Percentiles rank a stretch among this genome's conserved stretches.
These are phyloP conservation scores for Madurella mycetomatis DNA, from an alignment of 2,329 filamentous ascomycete genomes.

Conservation along the genomic window DNA sequence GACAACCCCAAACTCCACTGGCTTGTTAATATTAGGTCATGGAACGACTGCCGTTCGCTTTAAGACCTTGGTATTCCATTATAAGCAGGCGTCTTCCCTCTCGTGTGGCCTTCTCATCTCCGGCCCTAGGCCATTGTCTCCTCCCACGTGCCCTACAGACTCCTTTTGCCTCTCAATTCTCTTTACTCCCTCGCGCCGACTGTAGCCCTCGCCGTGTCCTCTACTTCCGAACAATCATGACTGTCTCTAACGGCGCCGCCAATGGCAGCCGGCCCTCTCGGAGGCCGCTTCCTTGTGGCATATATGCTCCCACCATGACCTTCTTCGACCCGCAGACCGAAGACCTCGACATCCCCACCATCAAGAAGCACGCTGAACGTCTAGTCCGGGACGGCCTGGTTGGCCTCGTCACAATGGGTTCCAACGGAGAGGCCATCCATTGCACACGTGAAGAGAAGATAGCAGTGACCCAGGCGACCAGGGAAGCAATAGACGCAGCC, in stretches of 20 bases:
- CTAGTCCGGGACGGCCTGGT: conserved; percentile 73
- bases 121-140: not conserved
- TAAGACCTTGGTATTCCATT: conserved; percentile 22
- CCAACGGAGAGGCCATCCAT: conserved; percentile 86
- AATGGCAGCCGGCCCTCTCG: conserved; percentile 37
- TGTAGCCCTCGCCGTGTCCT: conserved; percentile 4
- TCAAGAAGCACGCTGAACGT: conserved; percentile 76
- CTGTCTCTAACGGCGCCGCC: conserved; percentile 31
- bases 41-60: conserved; percentile 23
- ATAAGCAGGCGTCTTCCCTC: conserved; percentile 30
- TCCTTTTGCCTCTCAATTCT: conserved; percentile 12
- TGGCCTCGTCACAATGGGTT: conserved; percentile 82
- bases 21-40: conserved; percentile 35
- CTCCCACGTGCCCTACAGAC: conserved; percentile 6
- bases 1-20: conserved; percentile 30
- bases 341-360: conserved; percentile 73
- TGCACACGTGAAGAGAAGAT: conserved; percentile 73
- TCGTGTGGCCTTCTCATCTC: conserved; percentile 4
- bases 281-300: conserved; percentile 68
- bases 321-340: conserved; percentile 83
- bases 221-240: conserved; percentile 30
- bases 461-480: conserved; percentile 69
- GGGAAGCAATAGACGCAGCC: conserved; percentile 75
- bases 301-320: conserved; percentile 86
- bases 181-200: conserved; percentile 1